Evolutionary conservation across 306 rosid genomes (phyloP).

Genomic region (Echinosophora koreensis): DNA sequence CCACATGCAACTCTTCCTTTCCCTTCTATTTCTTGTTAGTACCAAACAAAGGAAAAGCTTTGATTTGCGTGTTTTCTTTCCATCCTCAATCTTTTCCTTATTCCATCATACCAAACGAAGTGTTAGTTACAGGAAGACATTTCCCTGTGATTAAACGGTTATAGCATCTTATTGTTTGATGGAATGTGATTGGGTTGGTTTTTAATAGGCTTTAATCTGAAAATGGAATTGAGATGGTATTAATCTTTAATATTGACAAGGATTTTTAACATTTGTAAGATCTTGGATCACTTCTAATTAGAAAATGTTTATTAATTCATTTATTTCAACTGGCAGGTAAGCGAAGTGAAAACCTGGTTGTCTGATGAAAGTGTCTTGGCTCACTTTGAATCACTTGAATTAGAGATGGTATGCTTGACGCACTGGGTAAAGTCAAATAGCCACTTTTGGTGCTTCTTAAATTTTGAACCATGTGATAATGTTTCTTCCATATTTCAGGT

Average conservation of each 20-base stretch:
- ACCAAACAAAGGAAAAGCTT: too few relatives aligned
- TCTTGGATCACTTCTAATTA: conserved; percentile 9
- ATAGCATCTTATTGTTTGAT: conserved; percentile 36
- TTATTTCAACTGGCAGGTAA: conserved; percentile 62
- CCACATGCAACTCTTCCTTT: too few relatives aligned
- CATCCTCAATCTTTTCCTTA: too few relatives aligned
- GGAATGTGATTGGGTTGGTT: conserved; percentile 35
- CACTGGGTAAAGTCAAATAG: conserved; percentile 26
- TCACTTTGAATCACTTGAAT: conserved; percentile 81
- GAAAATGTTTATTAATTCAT: conserved; percentile 35
- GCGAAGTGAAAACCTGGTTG: conserved; percentile 77
- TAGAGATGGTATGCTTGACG: conserved; percentile 70
- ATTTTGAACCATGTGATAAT: conserved; percentile 48
- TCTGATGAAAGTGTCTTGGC: conserved; percentile 74
- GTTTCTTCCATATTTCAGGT: conserved; percentile 55
- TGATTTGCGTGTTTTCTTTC: too few relatives aligned
- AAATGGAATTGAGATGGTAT: conserved; percentile 28
- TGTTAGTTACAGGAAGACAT: conserved; percentile 28
- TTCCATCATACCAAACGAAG: too few relatives aligned
- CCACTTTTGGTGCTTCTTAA: conserved; percentile 29
- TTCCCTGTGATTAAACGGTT: conserved; percentile 27
- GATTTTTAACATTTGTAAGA: conserved; percentile 26
- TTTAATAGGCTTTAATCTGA: conserved; percentile 23
- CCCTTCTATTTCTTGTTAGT: too few relatives aligned
- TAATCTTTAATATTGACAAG: conserved; percentile 15